phyloP scores from a whole-genome alignment of 2,329 filamentous ascomycete species.

The Colletotrichum ledebouriae region DNA sequence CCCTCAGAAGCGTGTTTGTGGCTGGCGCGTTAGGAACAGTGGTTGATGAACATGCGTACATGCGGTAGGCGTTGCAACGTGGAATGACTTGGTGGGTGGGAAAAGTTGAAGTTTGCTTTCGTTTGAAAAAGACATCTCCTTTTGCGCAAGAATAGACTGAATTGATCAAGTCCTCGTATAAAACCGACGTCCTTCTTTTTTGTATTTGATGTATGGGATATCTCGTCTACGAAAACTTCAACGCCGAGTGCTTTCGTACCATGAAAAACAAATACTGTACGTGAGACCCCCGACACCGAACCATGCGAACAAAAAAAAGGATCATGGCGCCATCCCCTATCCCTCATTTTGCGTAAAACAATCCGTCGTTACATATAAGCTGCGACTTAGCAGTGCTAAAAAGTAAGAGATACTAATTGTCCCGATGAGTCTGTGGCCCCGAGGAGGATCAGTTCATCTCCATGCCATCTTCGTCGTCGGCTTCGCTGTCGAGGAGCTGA shows the following conservation, averaged over 20 bases:
- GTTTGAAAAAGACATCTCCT: neutral
- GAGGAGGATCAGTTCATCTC: constrained; percentile 57
- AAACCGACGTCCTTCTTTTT: neutral
- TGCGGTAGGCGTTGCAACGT: constrained; percentile 27
- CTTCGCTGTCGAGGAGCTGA: constrained; percentile 69
- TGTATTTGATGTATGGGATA: constrained; percentile 28
- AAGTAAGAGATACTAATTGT: no score
- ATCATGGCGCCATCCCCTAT: neutral
- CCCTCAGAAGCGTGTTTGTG: neutral
- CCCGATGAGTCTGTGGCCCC: no score
- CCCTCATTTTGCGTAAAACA: constrained; percentile 12
- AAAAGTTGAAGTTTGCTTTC: constrained; percentile 33
- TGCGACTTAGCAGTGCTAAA: neutral
- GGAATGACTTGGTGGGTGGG: constrained; percentile 14
- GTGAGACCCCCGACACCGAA: constrained; percentile 17
- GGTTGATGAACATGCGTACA: constrained; percentile 20
- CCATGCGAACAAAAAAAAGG: constrained; percentile 22
- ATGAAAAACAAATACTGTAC: neutral
- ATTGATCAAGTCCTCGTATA: neutral
- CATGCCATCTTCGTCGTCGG: constrained; percentile 74
- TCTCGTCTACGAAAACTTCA: constrained; percentile 31
- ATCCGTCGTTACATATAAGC: constrained; percentile 23
- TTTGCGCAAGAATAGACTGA: constrained; percentile 18
- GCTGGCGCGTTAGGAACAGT: neutral
- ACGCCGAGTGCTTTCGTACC: constrained; percentile 15